Base-by-base conservation (phyloP, 1,284 basidiomycete species). In the Cutaneotrichosporon spelunceum region DNA sequence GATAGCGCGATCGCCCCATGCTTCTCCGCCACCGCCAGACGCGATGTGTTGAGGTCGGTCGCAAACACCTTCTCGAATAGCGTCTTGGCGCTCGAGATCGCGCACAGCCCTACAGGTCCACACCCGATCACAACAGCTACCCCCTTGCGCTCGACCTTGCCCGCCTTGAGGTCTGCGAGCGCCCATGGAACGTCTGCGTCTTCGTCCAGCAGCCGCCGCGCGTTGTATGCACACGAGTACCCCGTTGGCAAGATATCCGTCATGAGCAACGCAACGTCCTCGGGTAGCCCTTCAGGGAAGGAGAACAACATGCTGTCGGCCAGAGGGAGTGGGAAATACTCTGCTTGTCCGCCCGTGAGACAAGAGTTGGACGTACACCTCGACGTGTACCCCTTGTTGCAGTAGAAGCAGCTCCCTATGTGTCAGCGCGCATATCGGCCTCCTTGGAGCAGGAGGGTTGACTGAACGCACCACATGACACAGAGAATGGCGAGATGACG, bases 401-500 rank as follows among this genome's bases (percentile, higher is more conserved):
- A 94, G 69, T 86, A 87, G 62, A 69, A 74, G 68, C 70, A 74
- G 24, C 50, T 34, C 27, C 74, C 78, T 79, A 53, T 7, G 44
- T 9, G 39, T 48, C 16, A 44, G 56, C 10, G 4, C 21, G 19
- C 23, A 30, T 21, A 56, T 3, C 48, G 27, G 26, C 26, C n/a
- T 34, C 16, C 30, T 9, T 9, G 13, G 13, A 9, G 30, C 1
- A 33, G 30, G 8, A 33, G 30, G 13, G 30, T 33, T 4, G 8
- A n/a, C 30, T 11, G 13, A 13, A 90, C 78, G 87, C 85, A 55
- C 88, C 89, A 69, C 93, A 95, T 45, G 86, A 89, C 21, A 86
- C 83, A 0, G 90, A 91, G 77, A 94, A 95, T 0, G 93, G 90
- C 1, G 89, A 87, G 16, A 94, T 85, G n/a, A 94, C 89, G 66